Percentiles rank a stretch among this genome's conserved stretches.
Evolutionary conservation across 257 asterid genomes (phyloP).

Genomic region (Ophiorrhiza pumila): DNA sequence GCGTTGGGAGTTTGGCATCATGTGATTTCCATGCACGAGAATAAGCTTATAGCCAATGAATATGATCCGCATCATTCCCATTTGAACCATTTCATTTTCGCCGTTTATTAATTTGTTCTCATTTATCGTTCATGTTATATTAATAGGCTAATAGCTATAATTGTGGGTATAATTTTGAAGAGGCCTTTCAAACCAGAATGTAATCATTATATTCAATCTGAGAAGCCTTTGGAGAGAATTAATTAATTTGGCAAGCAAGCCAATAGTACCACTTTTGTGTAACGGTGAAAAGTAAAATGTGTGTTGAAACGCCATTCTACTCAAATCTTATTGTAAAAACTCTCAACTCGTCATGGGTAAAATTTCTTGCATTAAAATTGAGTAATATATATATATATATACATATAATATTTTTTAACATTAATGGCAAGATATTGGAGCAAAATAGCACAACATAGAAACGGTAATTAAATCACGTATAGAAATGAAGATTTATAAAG

Average conservation of each 20-base stretch:
- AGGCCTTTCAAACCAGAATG: conserved; percentile 42
- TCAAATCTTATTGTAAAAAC: neutral
- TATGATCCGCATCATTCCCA: conserved; percentile 24
- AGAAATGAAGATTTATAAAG: no score
- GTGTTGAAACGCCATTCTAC: neutral
- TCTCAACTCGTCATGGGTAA: neutral
- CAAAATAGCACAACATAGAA: no score
- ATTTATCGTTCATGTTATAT: conserved; percentile 23
- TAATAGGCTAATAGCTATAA: no score
- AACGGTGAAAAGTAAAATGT: neutral
- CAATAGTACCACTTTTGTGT: no score
- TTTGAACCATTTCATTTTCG: conserved; percentile 17
- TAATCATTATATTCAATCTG: conserved; percentile 28
- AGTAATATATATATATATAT: no score
- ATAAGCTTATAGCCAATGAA: conserved; percentile 6
- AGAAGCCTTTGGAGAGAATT: neutral
- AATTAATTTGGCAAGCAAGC: neutral
- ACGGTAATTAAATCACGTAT: no score
- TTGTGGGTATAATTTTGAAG: conserved; percentile 38
- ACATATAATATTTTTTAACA: no score
- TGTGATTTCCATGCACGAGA: neutral
- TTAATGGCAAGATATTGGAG: no score
- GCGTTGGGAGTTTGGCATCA: conserved; percentile 19
- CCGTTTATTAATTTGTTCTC: conserved; percentile 19
- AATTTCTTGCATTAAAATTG: no score